Evolutionary conservation across 2,329 filamentous ascomycete genomes (phyloP).

Genomic region (Chaetothyriales sp.): DNA sequence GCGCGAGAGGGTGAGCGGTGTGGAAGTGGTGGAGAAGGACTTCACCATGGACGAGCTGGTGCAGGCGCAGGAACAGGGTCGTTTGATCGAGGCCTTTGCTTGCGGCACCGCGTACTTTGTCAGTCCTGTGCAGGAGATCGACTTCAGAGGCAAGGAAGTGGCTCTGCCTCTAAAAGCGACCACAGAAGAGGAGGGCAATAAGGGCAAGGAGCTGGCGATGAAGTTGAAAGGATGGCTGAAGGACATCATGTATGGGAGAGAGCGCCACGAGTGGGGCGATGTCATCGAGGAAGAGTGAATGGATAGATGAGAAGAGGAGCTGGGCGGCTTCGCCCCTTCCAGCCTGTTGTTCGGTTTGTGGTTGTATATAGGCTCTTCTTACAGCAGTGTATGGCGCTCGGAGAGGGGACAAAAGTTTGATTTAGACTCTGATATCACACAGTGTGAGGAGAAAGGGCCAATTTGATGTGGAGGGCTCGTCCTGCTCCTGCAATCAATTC

Average conservation of each 20-base stretch:
- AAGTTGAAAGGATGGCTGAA: slow-evolving; percentile 52
- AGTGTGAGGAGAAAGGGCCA: neutral
- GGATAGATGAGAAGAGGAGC: neutral
- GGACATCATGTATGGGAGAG: slow-evolving; percentile 61
- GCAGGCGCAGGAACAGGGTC: slow-evolving; percentile 56
- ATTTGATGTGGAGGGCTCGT: neutral
- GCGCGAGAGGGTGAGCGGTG: slow-evolving; percentile 41
- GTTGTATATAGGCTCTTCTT: neutral
- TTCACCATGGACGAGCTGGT: slow-evolving; percentile 69
- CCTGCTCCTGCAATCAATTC: neutral
- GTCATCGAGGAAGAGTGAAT: slow-evolving; percentile 45
- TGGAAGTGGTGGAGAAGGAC: slow-evolving; percentile 66
- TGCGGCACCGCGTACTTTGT: slow-evolving; percentile 54
- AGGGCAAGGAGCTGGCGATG: slow-evolving; percentile 31
- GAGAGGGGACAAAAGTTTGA: neutral
- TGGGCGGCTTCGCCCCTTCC: neutral
- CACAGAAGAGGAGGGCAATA: neutral
- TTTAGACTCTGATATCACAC: neutral
- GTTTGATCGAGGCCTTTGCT: slow-evolving; percentile 71
- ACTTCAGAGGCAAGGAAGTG: slow-evolving; percentile 13
- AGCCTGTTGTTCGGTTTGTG: neutral
- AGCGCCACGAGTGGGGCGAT: slow-evolving; percentile 54
- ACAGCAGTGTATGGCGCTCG: neutral
- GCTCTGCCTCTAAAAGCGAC: slow-evolving; percentile 34
- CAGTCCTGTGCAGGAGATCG: slow-evolving; percentile 10